These are phyloP conservation scores for Zygoascus ofunaensis DNA, from an alignment of 805 yeast genomes.

Conservation along the genomic window DNA sequence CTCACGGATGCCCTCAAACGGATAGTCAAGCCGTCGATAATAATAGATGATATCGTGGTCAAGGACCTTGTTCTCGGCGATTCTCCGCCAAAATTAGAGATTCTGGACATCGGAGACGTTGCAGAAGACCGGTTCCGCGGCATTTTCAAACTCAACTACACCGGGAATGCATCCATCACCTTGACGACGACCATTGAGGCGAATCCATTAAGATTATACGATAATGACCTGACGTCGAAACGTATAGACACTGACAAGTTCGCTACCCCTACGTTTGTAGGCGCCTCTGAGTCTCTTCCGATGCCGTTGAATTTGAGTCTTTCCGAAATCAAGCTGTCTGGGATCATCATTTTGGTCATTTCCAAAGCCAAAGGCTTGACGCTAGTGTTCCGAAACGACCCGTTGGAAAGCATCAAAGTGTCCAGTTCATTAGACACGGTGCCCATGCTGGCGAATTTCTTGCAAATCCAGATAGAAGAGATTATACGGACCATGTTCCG, in stretches of 20 bases:
- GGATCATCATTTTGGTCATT: constrained; percentile 79
- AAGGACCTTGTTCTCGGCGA: constrained; percentile 52
- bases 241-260: constrained; percentile 28
- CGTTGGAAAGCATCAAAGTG: constrained; percentile 72
- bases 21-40: constrained; percentile 27
- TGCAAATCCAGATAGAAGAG: constrained; percentile 73
- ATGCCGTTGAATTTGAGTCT: constrained; percentile 71
- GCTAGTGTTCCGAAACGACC: constrained; percentile 80
- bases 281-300: constrained; percentile 59
- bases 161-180: constrained; percentile 65
- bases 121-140: constrained; percentile 45
- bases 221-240: constrained; percentile 29
- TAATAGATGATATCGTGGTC: constrained; percentile 43
- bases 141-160: constrained; percentile 65
- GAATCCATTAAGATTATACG: constrained; percentile 64
- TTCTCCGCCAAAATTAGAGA: constrained; percentile 62
- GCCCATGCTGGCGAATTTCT: constrained; percentile 70
- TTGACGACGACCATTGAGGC: constrained; percentile 70
- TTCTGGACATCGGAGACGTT: constrained; percentile 68
- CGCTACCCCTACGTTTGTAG: constrained; percentile 56
- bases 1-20: constrained; percentile 29
- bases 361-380: constrained; percentile 76
- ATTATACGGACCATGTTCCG: constrained; percentile 74
- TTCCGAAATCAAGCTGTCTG: constrained; percentile 61
- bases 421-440: constrained; percentile 81